Evolutionary conservation across 2,329 filamentous ascomycete genomes (phyloP), one percentile per base, ranked within the genome.

Genomic region (Diaporthe citrichinensis): DNA sequence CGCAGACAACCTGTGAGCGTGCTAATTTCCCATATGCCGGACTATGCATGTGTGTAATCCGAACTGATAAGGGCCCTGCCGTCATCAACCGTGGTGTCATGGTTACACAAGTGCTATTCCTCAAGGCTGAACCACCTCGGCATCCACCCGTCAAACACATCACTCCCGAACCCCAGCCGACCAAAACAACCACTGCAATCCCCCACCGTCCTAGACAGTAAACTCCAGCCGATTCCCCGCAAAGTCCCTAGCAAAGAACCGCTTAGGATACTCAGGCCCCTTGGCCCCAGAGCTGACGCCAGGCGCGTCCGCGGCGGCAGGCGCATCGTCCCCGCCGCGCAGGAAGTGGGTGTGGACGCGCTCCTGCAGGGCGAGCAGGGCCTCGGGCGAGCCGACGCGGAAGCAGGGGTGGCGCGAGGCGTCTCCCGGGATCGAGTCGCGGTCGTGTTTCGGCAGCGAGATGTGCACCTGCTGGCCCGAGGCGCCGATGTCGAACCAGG

Each of bases 231-330:
- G 80, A 78, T 90, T 90, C 2, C 89, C 89, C 1, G 88, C 88
- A 82, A 86, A 91, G 77, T 91, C 89, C 74, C 89, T 86, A 0
- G 90, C 90, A 81, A 93, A 93, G 81, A 93, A 93, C 20, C 91
- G 85, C 49, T 83, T 85, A 0, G 91, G 91, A 78, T 91, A 92
- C 80, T 92, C 91, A 1, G 88, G 87, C 0, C 90, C 90, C 79
- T 90, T 84, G 0, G 85, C 82, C 3, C 90, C 80, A 15, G 78
- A 82, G 69, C 76, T 78, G 74, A 83, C 81, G 0, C 90, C 91
- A 0, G 91, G 90, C 80, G 84, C 80, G 83, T 93, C 91, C 4
- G 88, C 90, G 74, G 86, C 85, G 74, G 81, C 81, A 0, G 91
- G 91, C 5, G 89, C 89, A 0, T 86, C 86, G 3, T 84, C 81